phyloP scores from a whole-genome alignment of 2,329 filamentous ascomycete species.

The Alternaria solani region DNA sequence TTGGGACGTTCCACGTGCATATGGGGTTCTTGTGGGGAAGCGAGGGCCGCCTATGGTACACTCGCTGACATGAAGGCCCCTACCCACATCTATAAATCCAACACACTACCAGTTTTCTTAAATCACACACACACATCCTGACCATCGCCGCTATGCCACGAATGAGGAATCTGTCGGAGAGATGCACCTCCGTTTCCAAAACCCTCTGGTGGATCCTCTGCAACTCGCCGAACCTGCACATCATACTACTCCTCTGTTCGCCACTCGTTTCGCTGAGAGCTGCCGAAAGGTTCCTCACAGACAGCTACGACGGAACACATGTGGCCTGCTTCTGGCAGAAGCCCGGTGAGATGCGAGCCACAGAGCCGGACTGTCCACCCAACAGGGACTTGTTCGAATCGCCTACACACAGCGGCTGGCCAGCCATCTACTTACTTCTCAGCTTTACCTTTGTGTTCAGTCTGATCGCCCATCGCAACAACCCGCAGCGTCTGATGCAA shows the following conservation, averaged over 20 bases:
- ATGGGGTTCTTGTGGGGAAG: neutral
- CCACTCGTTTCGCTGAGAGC: neutral
- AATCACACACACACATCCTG: neutral
- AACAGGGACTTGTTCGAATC: neutral
- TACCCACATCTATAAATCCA: neutral
- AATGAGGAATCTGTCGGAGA: neutral
- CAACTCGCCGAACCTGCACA: neutral
- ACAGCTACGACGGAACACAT: neutral
- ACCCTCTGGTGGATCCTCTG: neutral
- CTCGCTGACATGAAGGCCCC: neutral
- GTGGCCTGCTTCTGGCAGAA: neutral
- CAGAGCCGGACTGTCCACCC: neutral
- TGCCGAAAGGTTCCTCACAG: neutral
- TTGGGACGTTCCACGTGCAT: neutral
- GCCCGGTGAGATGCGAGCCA: neutral
- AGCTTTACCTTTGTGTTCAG: neutral
- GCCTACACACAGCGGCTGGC: neutral
- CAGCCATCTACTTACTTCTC: neutral
- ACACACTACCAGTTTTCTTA: neutral
- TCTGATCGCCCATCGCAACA: neutral
- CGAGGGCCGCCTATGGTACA: neutral
- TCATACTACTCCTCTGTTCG: neutral
- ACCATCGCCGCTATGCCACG: neutral
- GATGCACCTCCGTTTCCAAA: neutral
- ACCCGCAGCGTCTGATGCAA: neutral